Evolutionary conservation across 192 early-diverging fungal genomes (phyloP), one percentile per base, ranked within the genome.

Genomic region (Coemansia sp.): DNA sequence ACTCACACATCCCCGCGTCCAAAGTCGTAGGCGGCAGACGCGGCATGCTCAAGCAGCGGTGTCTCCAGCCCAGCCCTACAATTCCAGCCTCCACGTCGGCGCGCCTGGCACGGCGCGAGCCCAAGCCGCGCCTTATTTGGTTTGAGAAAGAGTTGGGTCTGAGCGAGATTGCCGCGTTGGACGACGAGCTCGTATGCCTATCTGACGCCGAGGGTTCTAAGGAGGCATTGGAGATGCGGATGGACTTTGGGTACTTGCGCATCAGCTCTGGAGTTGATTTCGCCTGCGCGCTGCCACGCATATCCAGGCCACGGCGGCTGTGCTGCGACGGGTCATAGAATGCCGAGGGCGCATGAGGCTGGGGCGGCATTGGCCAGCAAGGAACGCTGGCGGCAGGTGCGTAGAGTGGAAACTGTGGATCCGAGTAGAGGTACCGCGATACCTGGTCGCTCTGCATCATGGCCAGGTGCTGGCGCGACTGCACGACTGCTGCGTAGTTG

Each of bases 181-280:
- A 70, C 3, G 46, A 48, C 46, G 54, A 63, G n/a, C 44, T 41
- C 3, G 68, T 61, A 11, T 62, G 29, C 29, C 48, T 50, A 1
- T 54, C 63, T 14, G 64, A 67, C 2, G 57, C 64, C 0, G 63
- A 64, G 21, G 19, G 27, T 2, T 51, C 51, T 2, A 72, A 45
- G 2, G 72, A 67, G 4, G 33, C 59, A 27, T 69, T 54, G 8
- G 62, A 68, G 9, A 39, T 63, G 53, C 63, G 66, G 9, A 42
- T 31, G 1, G 75, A 59, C 40, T 59, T 67, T 7, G 27, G 63
- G 46, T 63, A 40, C 24, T 51, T 65, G 68, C 50, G 77, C 77
- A 79, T 70, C 17, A 79, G 65, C 66, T 80, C 78, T 3, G 78
- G 78, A 4, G 78, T 80, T 1, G 78, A 80, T n/a, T 80, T 80